phyloP scores from a whole-genome alignment of 257 asterid species.

The Capsicum rhomboideum region DNA sequence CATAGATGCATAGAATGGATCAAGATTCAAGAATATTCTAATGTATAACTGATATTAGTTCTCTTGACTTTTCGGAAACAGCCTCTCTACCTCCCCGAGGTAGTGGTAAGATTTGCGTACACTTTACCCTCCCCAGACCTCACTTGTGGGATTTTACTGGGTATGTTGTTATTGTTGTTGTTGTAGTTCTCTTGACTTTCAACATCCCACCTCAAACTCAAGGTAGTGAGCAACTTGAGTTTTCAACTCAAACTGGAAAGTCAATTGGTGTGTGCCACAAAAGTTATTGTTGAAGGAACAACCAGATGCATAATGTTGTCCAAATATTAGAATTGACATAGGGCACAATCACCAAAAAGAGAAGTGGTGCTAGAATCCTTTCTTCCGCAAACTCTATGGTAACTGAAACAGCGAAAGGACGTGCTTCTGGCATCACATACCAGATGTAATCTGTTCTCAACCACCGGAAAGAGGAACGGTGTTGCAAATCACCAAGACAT shows the following conservation, averaged over 20 bases:
- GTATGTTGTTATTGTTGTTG: no score
- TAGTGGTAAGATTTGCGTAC: no score
- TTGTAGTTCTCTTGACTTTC: no score
- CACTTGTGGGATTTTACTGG: no score
- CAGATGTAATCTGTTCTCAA: background rate
- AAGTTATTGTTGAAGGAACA: background rate
- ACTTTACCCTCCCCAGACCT: no score
- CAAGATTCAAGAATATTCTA: no score
- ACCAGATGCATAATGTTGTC: background rate
- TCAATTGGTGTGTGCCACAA: background rate
- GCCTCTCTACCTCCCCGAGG: no score
- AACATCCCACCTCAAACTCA: background rate
- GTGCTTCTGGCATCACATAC: background rate
- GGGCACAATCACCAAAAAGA: background rate
- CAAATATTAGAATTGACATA: background rate
- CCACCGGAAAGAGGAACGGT: background rate
- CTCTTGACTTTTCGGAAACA: background rate
- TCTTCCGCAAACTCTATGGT: background rate
- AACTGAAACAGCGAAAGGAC: background rate
- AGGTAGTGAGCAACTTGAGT: background rate
- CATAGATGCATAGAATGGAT: background rate
- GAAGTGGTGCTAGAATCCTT: background rate
- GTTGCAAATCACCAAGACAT: background rate
- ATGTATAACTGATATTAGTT: background rate
- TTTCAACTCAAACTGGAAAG: background rate